Evolutionary conservation across 192 early-diverging fungal genomes (phyloP), one percentile per base, ranked within the genome.

Genomic region (Coemansia sp.): DNA sequence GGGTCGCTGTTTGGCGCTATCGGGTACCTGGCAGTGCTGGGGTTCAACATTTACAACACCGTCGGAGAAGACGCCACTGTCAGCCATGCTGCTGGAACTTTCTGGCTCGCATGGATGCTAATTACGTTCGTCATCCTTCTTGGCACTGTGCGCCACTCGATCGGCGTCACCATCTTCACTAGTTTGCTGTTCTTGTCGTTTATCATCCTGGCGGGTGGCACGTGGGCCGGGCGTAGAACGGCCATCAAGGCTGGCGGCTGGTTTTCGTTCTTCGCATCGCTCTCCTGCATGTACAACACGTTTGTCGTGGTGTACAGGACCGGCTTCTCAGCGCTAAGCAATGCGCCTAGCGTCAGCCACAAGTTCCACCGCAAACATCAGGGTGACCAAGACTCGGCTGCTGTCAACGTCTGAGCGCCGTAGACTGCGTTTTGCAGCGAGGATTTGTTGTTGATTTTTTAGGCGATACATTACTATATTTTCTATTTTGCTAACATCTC

Each of bases 191-290:
- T 84, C 59, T 59, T 89, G 33, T 89, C 89, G 23, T 92, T 89
- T 59, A 63, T 88, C 31, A 78, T 92, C 21, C 76, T 93, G 14
- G 75, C 89, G 27, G 84, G 86, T 20, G 86, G 84, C 30, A 85
- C 86, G 51, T 86, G 89, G 72, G 75, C 84, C n/a, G 72, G 79
- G 53, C 72, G 79, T 52, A 59, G 71, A 25, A 61, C 78, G 20
- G 70, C 78, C 7, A 74, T 84, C 66, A 80, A 86, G 54, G 88
- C 87, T 46, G 91, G 88, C 58, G 91, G 91, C 69, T 87, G 85
- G 68, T 84, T 93, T 62, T 90, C 89, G 57, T 79, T 92, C 58
- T 83, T 91, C 64, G 90, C 91, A 30, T 87, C 91, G 39, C 61
- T 90, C 20, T 72, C 85, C 33, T 88, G 88, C 71, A 89, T 88